Percentiles rank a stretch among this genome's conserved stretches.
These are phyloP conservation scores for Exophiala bonariae DNA, from an alignment of 2,329 filamentous ascomycete genomes.

Conservation along the genomic window DNA sequence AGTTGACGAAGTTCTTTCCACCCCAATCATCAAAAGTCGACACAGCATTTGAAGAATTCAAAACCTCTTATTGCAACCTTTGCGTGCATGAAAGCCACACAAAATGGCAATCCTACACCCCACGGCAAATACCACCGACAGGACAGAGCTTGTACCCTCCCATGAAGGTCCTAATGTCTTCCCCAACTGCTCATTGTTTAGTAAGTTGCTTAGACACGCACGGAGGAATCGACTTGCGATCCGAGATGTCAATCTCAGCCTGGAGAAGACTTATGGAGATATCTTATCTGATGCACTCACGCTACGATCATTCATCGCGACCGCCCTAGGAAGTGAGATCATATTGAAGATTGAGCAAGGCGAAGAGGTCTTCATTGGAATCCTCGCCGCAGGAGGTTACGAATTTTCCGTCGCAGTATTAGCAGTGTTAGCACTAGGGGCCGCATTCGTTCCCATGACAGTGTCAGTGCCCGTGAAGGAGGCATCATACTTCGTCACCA, in stretches of 20 bases:
- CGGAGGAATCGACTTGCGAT: slow-evolving; percentile 26
- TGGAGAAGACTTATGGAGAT: slow-evolving; percentile 32
- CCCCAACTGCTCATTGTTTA: slow-evolving; percentile 33
- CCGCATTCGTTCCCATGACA: no score
- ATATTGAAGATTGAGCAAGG: slow-evolving; percentile 23
- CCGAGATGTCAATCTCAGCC: slow-evolving; percentile 30
- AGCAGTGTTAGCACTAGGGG: slow-evolving; percentile 32
- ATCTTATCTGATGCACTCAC: slow-evolving; percentile 32
- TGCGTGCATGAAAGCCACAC: no score
- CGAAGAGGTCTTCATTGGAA: slow-evolving; percentile 32
- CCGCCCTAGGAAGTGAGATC: slow-evolving; percentile 12
- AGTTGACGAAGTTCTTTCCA: no score
- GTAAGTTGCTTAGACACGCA: slow-evolving; percentile 27
- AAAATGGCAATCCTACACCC: no score
- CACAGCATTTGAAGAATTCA: no score
- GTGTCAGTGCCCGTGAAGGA: no score
- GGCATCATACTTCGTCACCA: no score
- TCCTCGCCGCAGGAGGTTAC: slow-evolving; percentile 34
- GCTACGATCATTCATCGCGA: slow-evolving; percentile 26
- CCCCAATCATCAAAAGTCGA: no score
- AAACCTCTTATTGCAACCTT: no score
- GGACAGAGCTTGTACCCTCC: no score
- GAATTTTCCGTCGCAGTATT: slow-evolving; percentile 35
- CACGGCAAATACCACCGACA: no score
- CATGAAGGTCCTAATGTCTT: no score